phyloP scores from a whole-genome alignment of 768 basidiomycete species.

The Macrolepiota dolichaula region DNA sequence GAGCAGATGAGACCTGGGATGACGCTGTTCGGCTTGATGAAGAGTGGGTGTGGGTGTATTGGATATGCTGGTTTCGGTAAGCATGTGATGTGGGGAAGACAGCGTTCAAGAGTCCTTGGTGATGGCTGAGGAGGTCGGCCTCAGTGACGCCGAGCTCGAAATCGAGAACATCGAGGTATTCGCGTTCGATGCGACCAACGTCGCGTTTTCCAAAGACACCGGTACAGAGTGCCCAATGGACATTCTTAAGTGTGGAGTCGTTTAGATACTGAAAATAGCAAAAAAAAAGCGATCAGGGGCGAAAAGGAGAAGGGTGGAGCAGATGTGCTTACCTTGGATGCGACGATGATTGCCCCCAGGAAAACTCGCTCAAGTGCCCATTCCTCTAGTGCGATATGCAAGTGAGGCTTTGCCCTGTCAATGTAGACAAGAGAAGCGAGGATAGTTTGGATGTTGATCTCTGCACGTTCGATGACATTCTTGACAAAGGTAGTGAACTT shows the following conservation, averaged over 20 bases:
- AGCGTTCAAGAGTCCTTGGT: conserved; percentile 34
- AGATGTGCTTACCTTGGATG: conserved; percentile 64
- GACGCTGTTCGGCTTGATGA: conserved; percentile 13
- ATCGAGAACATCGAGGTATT: conserved; percentile 77
- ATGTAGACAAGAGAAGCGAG: conserved; percentile 76
- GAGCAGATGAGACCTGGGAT: conserved; percentile 3
- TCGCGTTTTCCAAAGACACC: conserved; percentile 81
- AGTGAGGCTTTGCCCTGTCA: conserved; percentile 70
- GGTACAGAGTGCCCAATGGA: conserved; percentile 87
- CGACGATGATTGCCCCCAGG: conserved; percentile 83
- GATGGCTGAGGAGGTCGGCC: conserved; percentile 55
- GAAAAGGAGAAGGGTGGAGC: conserved; percentile 7
- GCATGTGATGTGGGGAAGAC: conserved; percentile 18
- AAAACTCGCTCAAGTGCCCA: conserved; percentile 92
- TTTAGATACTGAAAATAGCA: conserved; percentile 65
- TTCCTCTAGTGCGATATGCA: conserved; percentile 77
- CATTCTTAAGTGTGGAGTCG: conserved; percentile 87
- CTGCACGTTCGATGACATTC: conserved; percentile 69
- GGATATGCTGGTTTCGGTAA: conserved; percentile 14
- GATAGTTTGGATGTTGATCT: conserved; percentile 67
- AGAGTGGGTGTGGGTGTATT: conserved; percentile 21
- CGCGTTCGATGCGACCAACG: conserved; percentile 77
- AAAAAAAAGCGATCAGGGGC: conserved; percentile 12
- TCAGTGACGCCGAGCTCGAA: conserved; percentile 69
- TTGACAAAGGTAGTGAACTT: conserved; percentile 64